Percentiles rank a stretch among this genome's conserved stretches.
Conservation (phyloP, 2,329 filamentous ascomycete genomes). For the Fusarium odoratissimum region DNA sequence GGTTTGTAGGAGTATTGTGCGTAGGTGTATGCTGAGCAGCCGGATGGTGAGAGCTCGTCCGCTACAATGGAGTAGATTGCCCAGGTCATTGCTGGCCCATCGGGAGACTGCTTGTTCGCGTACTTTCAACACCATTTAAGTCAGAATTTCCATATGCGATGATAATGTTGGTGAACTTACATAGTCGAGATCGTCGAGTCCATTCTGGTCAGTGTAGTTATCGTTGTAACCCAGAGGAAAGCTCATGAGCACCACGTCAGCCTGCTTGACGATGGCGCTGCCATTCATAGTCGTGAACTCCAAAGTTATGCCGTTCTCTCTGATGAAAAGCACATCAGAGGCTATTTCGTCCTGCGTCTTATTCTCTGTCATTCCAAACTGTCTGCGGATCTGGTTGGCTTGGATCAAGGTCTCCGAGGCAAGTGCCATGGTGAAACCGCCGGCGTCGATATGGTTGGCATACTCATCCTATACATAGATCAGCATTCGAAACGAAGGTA, state of each 20-base stretch:
- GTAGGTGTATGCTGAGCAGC: slow-evolving; percentile 3
- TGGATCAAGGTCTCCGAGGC: neutral
- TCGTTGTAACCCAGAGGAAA: slow-evolving; percentile 1
- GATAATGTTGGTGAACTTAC: neutral
- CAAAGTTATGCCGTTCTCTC: neutral
- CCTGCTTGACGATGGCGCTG: neutral
- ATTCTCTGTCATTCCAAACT: neutral
- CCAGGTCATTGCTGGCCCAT: slow-evolving; percentile 4
- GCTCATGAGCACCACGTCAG: neutral
- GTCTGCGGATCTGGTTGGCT: neutral
- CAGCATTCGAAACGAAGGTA: accelerated
- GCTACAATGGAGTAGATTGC: slow-evolving; percentile 12
- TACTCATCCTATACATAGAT: neutral
- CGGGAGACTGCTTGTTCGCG: neutral
- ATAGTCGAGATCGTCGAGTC: neutral
- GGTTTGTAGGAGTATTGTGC: slow-evolving; percentile 7
- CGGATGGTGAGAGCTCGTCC: neutral
- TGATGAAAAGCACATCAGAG: neutral
- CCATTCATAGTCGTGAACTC: slow-evolving; percentile 8
- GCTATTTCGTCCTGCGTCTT: neutral
- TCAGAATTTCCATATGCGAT: too few species aligned
- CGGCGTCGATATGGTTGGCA: slow-evolving; percentile 1
- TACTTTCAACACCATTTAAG: too few species aligned
- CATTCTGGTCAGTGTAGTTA: slow-evolving; percentile 11
- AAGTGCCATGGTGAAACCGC: neutral